Evolutionary conservation across 2,329 filamentous ascomycete species (phyloP).

Genomic region (Chrysosporium queenslandicum): DNA sequence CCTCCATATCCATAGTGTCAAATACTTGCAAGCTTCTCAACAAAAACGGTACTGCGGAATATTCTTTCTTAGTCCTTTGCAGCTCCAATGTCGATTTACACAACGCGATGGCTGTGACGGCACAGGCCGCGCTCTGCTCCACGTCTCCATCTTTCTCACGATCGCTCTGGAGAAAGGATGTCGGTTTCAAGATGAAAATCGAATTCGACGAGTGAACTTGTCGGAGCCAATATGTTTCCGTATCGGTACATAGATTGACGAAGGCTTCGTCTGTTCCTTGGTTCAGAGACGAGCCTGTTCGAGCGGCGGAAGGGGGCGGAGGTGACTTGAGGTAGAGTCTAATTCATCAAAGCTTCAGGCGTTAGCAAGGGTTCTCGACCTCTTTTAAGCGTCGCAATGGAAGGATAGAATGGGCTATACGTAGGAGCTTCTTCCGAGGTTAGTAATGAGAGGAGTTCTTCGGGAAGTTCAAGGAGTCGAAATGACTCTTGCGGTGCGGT

Average conservation of each 20-base stretch:
- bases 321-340: conserved; percentile 37
- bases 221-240: conserved; percentile 49
- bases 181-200: conserved; percentile 44
- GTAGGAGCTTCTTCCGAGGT: conserved; percentile 37
- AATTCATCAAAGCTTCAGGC: background rate
- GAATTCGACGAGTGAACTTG: conserved; percentile 59
- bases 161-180: conserved; percentile 13
- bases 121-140: conserved; percentile 14
- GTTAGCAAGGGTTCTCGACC: conserved; percentile 1
- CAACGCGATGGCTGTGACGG: conserved; percentile 36
- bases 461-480: conserved; percentile 51
- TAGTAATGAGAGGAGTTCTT: conserved; percentile 47
- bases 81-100: conserved; percentile 40
- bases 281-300: conserved; percentile 16
- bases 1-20: conserved; percentile 16
- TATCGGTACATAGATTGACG: conserved; percentile 50
- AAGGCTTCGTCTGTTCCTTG: conserved; percentile 27
- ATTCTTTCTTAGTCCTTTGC: conserved; percentile 25
- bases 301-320: conserved; percentile 9
- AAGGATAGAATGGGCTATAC: conserved; percentile 22
- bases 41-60: conserved; percentile 26
- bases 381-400: background rate
- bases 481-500: conserved; percentile 43
- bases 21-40: conserved; percentile 26
- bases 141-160: conserved; percentile 14